These are phyloP conservation scores for Pseudocercospora fijiensis DNA, from an alignment of 2,329 filamentous ascomycete species.

Conservation along the genomic window DNA sequence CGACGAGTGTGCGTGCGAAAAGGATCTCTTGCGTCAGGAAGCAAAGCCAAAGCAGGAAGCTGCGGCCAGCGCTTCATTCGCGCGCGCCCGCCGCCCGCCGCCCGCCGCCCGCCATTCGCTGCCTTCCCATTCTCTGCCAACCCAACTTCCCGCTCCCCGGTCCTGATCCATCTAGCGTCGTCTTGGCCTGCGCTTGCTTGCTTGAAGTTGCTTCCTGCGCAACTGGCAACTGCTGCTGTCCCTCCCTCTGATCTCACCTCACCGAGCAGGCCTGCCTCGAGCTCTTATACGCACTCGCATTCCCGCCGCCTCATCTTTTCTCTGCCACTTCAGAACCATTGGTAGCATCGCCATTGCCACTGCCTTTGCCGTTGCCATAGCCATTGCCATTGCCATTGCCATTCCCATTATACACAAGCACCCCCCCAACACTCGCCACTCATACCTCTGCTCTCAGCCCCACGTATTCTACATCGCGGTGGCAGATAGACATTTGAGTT, in stretches of 20 bases:
- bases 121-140: conserved; percentile 7
- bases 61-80: not conserved
- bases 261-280: conserved; percentile 1
- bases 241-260: not conserved
- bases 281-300: not conserved
- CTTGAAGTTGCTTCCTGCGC: not conserved
- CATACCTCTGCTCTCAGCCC: conserved; percentile 1
- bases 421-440: not conserved
- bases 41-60: not conserved
- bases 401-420: too few species aligned
- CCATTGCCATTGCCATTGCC: too few species aligned
- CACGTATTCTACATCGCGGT: not conserved
- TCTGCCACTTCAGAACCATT: not conserved
- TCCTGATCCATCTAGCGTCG: not conserved
- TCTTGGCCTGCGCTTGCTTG: not conserved
- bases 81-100: not conserved
- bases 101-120: not conserved
- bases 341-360: conserved; percentile 6
- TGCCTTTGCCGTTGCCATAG: too few species aligned
- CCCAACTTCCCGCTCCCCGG: conserved; percentile 5
- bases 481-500: conserved; percentile 4
- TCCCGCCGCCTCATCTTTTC: not conserved
- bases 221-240: not conserved
- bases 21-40: not conserved
- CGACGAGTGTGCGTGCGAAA: not conserved